Evolutionary conservation across 140 eudicot genomes (phyloP).

Genomic region (Ambrosia hybrid): DNA sequence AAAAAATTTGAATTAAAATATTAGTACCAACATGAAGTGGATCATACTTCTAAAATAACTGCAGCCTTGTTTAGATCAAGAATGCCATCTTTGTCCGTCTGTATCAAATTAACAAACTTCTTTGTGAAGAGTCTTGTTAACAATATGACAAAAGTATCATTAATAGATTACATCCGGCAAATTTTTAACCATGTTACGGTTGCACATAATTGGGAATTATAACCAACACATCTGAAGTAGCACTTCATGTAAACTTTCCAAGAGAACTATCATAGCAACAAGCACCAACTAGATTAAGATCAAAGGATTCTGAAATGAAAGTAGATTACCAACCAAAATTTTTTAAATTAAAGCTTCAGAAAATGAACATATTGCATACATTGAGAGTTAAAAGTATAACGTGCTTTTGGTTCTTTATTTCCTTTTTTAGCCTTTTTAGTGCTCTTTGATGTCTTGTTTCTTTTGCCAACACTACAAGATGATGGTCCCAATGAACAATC

Average conservation of each 20-base stretch:
- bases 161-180: neutral
- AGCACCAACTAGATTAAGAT: conserved; percentile 33
- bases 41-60: conserved; percentile 52
- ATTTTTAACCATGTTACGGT: conserved; percentile 10
- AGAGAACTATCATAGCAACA: conserved; percentile 82
- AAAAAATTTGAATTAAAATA: too few relatives aligned
- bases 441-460: conserved; percentile 35
- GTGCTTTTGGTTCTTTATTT: conserved; percentile 42
- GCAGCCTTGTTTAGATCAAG: conserved; percentile 74
- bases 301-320: conserved; percentile 47
- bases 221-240: neutral
- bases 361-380: neutral
- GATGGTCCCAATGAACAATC: conserved; percentile 34
- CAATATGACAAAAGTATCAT: conserved; percentile 14
- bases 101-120: conserved; percentile 64
- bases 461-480: conserved; percentile 28
- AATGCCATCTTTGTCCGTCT: conserved; percentile 56
- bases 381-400: conserved; percentile 25
- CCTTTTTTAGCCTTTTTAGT: conserved; percentile 33
- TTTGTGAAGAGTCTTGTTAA: conserved; percentile 70
- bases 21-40: neutral
- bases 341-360: neutral
- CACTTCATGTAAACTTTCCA: conserved; percentile 42
- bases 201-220: neutral
- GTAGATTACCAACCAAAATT: neutral